A percentile compares a stretch with the other conserved stretches of the same genome.
phyloP scores from a whole-genome alignment of 2,329 filamentous ascomycete species.

The Xylariaceae sp. region DNA sequence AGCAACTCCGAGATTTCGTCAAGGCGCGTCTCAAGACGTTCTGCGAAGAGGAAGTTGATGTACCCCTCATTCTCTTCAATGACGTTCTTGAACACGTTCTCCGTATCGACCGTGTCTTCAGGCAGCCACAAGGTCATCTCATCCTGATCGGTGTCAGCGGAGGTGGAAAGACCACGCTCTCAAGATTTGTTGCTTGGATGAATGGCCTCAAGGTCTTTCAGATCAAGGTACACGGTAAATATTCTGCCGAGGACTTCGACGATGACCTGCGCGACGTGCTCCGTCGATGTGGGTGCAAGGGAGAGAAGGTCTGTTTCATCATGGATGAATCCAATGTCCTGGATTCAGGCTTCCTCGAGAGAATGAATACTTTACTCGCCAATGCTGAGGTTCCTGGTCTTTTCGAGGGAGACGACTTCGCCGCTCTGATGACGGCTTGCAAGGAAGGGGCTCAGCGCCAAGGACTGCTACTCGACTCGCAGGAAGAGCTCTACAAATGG shows the following conservation, averaged over 20 bases:
- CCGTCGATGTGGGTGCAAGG: constrained; percentile 89
- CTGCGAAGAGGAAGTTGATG: constrained; percentile 98
- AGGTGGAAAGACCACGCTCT: constrained; percentile 96
- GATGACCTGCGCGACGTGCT: constrained; percentile 93
- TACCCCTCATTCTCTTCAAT: constrained; percentile 97
- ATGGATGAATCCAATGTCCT: constrained; percentile 99
- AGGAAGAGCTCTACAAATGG: constrained; percentile 99
- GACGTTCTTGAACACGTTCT: constrained; percentile 97
- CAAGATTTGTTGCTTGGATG: constrained; percentile 99
- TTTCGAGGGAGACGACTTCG: constrained; percentile 98
- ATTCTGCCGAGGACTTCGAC: constrained; percentile 97
- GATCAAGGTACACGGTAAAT: constrained; percentile 99
- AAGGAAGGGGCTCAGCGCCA: constrained; percentile 97
- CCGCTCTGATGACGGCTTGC: constrained; percentile 97
- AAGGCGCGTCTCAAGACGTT: constrained; percentile 96
- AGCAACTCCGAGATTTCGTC: constrained; percentile 92
- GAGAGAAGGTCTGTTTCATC: constrained; percentile 99
- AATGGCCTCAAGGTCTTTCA: constrained; percentile 98
- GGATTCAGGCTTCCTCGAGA: constrained; percentile 95
- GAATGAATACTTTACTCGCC: constrained; percentile 97
- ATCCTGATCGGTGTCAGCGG: constrained; percentile 98
- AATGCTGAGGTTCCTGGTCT: constrained; percentile 99
- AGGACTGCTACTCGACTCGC: constrained; percentile 88
- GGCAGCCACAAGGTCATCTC: constrained; percentile 94
- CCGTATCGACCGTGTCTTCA: constrained; percentile 96